Evolutionary conservation across 2,329 filamentous ascomycete genomes (phyloP), one percentile per base, ranked within the genome.

Genomic region (Stromatinia cepivora): DNA sequence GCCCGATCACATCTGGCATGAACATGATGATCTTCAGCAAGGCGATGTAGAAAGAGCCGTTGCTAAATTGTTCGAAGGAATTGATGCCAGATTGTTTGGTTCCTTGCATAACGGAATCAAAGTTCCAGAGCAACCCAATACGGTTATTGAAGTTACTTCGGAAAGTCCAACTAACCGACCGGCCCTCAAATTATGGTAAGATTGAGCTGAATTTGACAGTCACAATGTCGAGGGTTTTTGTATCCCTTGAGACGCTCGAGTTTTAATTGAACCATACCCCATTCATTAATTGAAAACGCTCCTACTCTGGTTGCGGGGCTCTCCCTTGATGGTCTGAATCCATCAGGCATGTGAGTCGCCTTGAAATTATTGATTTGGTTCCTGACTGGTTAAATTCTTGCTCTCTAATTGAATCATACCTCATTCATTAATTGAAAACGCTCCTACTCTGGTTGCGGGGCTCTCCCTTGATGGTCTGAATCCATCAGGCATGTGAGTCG

Each of bases 371-470:
- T 42, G 22, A 28, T 67, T 28, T 53, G 57, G 46, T 53, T n/a
- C 56, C 36, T 39, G 59, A 25, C 46, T 63, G 45, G 45, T 52
- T 22, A 63, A 8, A 52, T 63, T 52, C 28, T 52, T 63, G 45
- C 59, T 20, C 7, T 34, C 31, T 39, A n/a, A 53, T 53, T 53
- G 52, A 53, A 31, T 25, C 52, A 28, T 20, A 34, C 28, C 5
- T 20, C 28, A 34, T n/a, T 31, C 20, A 34, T 34, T 62, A 13
- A 48, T 57, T 50, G 56, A 67, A 67, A 67, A 67, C 66, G 36
- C 66, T 42, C 66, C 66, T 67, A 67, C 65, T 67, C 31, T 67
- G 65, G 65, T 39, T 67, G 54, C 46, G 66, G 36, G 66, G 46
- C 45, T 42, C 66, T 62, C 58, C 56, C 66, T 67, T 61, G 66